Conservation (phyloP, 2,329 filamentous ascomycete genomes). For the Phoma sp. region DNA sequence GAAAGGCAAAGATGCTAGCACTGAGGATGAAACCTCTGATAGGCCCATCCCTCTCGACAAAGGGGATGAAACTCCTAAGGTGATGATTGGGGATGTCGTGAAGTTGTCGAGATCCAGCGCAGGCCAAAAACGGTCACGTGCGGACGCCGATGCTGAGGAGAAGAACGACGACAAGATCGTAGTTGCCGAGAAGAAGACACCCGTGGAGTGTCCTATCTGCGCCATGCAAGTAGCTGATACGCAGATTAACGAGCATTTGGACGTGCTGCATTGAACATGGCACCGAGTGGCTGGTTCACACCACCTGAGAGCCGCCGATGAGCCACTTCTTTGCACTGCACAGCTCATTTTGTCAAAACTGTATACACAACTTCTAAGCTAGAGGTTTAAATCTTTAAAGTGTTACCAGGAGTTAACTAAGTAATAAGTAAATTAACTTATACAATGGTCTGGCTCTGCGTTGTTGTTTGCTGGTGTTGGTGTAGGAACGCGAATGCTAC, state of each 20-base stretch:
- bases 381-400: too few relatives aligned
- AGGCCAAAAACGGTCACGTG: conserved; percentile 31
- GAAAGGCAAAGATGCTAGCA: conserved; percentile 8
- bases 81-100: conserved; percentile 9
- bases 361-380: too few relatives aligned
- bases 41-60: conserved; percentile 8
- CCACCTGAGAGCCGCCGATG: too few relatives aligned
- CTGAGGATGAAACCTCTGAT: conserved; percentile 22
- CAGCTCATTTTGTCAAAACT: too few relatives aligned
- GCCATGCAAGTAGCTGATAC: conserved; percentile 33
- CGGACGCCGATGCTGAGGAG: background rate
- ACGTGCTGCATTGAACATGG: conserved; percentile 36
- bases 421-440: too few relatives aligned
- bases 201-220: conserved; percentile 52
- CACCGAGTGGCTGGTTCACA: background rate
- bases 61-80: conserved; percentile 22
- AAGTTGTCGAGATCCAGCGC: background rate
- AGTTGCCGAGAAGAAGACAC: conserved; percentile 24
- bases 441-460: too few relatives aligned
- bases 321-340: too few relatives aligned
- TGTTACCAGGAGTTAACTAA: too few relatives aligned
- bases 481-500: too few relatives aligned
- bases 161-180: conserved; percentile 15
- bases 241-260: conserved; percentile 51
- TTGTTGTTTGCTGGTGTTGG: too few relatives aligned